Evolutionary conservation across 1,284 basidiomycete genomes (phyloP), one percentile per base, ranked within the genome.

Genomic region (Ganoderma sinense): DNA sequence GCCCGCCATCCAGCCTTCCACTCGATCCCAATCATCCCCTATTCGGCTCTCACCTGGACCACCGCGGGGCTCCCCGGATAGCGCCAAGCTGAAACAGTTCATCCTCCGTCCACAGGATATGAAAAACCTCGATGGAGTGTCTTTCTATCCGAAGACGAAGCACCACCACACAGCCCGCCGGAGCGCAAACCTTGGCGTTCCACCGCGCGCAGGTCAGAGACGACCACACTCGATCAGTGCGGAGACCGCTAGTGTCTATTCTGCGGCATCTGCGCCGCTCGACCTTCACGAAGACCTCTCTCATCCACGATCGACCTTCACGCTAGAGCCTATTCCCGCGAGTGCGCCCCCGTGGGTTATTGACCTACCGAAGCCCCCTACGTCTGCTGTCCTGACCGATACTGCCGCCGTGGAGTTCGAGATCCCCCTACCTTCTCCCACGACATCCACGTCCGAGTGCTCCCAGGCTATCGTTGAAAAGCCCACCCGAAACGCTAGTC

Each of bases 171-270:
- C 53, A 20, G 64, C 64, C 48, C 70, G 63, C 36, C 66, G 48
- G 62, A 71, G 66, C 62, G 62, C 29, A 33, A 55, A 55, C 8
- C 48, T 71, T 18, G 67, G 59, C 33, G 53, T 69, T 4, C 64
- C 72, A 13, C 48, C 41, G 40, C 60, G 29, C 26, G 43, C 51
- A 18, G 61, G 51, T 40, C 63, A 69, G 36, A 64, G 64, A 39
- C 78, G 70, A n/a, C 56, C 71, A 20, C 72, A 73, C 39, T 70
- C 74, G 61, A 65, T 79, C 36, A 61, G 59, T 43, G 68, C 74
- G 51, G 81, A 82, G 61, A 80, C 81, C 0, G 79, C 75, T 20
- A 84, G 83, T 48, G 73, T 83, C 26, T 84, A 85, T 70, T 85
- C 84, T 16, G 74, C 78, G 6, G 80, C 78, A 8, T 84, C 84